Evolutionary conservation across 352 stramenopile species (phyloP), one percentile per base, ranked within the genome.

Genomic region (Phytophthora pini): DNA sequence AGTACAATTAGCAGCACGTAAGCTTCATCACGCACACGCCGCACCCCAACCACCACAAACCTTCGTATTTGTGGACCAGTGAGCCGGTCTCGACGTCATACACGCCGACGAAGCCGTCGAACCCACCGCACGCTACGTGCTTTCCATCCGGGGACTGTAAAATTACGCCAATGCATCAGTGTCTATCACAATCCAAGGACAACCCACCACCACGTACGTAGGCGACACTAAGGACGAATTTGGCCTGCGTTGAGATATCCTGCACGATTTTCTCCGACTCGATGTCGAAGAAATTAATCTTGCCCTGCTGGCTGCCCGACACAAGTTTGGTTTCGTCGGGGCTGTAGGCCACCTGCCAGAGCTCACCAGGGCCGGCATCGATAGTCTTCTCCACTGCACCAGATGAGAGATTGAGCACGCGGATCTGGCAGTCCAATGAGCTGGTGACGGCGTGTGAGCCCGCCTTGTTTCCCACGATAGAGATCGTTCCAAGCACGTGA

Each of bases 211-310:
- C 11, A 76, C 84, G 41, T 76, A 93, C 86, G 22, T 89, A 92
- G 49, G 82, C 84, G 15, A 92, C 84, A 38, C 82, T 93, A 20
- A 93, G 74, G 51, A 92, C 79, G 50, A 92, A 93, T 56, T 93
- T 92, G 64, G 82, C 77, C 60, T 82, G 78, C 0, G 81, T 91
- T 8, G 66, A 38, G 61, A 94, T 91, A 68, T 92, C 84, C 29
- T 88, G 77, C 59, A 80, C 78, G 52, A 92, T 84, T 61, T 93
- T 93, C 62, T 94, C 86, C 34, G 71, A 67, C 55, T 93, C 81
- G 15, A 94, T 61, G 62, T 97, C 84, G 40, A 94, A 90, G 48
- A 95, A 68, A 66, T 95, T 97, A 69, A 97, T 88, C 66, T 95
- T 96, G 41, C 88, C 85, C 64, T 93, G 83, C 60, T 95, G 84